phyloP scores from a whole-genome alignment of 331 rosid species.

The Malus hybrid region DNA sequence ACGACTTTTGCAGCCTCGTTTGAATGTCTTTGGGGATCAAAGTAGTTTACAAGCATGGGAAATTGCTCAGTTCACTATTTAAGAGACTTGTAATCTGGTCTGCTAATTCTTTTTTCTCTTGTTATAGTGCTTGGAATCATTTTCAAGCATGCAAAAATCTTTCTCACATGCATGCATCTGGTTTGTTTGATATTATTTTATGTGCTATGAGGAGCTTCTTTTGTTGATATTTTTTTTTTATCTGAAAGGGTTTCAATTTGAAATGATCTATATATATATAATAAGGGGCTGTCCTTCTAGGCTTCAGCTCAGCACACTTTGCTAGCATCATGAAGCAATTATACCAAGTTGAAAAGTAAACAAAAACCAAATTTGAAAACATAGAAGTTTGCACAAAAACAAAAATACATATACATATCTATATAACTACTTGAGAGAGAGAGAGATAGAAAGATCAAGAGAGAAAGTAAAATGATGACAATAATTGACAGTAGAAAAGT shows the following conservation, averaged over 20 bases:
- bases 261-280: neutral
- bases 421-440: neutral
- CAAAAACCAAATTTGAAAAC: neutral
- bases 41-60: too few species aligned
- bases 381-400: neutral
- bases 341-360: neutral
- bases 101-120: neutral
- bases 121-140: neutral
- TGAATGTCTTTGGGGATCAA: neutral
- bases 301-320: neutral
- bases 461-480: constrained; percentile 28
- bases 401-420: too few species aligned
- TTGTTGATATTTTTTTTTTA: neutral
- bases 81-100: too few species aligned
- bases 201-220: neutral
- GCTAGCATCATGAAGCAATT: neutral
- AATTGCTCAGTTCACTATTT: too few species aligned
- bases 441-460: neutral
- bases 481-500: constrained; percentile 40
- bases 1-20: neutral
- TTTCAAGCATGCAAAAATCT: neutral
- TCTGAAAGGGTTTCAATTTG: neutral
- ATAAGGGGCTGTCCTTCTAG: neutral
- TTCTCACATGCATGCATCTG: neutral
- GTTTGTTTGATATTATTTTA: neutral